phyloP scores from a whole-genome alignment of 352 stramenopile species.

The Phytophthora hybrid region DNA sequence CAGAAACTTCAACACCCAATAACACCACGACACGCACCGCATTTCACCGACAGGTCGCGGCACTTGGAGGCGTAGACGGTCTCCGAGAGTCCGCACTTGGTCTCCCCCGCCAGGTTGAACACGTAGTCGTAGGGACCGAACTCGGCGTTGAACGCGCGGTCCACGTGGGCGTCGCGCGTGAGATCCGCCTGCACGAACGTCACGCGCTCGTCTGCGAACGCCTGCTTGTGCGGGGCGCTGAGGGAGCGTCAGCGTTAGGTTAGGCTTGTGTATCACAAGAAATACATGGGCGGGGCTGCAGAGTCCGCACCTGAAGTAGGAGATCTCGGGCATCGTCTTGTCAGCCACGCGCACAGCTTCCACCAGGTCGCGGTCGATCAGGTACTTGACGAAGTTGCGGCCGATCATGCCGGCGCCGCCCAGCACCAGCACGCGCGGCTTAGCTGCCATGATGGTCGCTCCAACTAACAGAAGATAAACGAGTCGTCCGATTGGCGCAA shows the following conservation, averaged over 20 bases:
- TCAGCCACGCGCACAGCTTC: conserved; percentile 81
- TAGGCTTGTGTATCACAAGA: background rate
- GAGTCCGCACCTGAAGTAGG: conserved; percentile 74
- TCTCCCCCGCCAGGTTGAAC: conserved; percentile 88
- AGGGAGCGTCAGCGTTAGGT: background rate
- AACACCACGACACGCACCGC: conserved; percentile 53
- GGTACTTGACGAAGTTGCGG: conserved; percentile 89
- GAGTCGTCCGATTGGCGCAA: conserved; percentile 2
- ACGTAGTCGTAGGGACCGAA: conserved; percentile 85
- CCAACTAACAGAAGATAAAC: background rate
- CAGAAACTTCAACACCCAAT: background rate
- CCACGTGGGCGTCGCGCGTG: conserved; percentile 80
- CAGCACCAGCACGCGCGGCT: conserved; percentile 85
- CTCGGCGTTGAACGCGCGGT: conserved; percentile 78
- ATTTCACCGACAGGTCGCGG: conserved; percentile 85
- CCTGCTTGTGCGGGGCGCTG: conserved; percentile 66
- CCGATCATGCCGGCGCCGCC: conserved; percentile 88
- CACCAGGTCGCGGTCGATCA: conserved; percentile 73
- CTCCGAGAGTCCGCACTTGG: conserved; percentile 81
- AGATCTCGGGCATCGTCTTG: conserved; percentile 90
- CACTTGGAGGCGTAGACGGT: conserved; percentile 86
- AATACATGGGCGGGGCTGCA: background rate
- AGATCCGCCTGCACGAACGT: conserved; percentile 86
- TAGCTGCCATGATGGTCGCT: conserved; percentile 34
- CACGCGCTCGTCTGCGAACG: conserved; percentile 75